These are phyloP conservation scores for Aspergillus tubingensis DNA, from an alignment of 2,329 filamentous ascomycete species.

Conservation along the genomic window DNA sequence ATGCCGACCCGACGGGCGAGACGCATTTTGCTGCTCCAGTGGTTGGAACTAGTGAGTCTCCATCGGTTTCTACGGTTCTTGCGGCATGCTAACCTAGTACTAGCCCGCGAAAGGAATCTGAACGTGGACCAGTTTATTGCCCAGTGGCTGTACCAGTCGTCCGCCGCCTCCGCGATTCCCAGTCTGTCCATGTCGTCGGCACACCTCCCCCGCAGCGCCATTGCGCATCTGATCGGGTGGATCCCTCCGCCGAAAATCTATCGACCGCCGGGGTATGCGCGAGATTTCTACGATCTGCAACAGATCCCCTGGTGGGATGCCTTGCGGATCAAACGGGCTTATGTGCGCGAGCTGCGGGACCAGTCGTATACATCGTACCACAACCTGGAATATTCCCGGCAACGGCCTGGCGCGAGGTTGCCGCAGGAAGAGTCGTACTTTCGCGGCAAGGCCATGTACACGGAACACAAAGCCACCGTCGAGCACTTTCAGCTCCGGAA, in stretches of 20 bases:
- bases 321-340: conserved; percentile 38
- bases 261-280: conserved; percentile 31
- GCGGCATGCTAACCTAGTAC: neutral
- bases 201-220: conserved; percentile 28
- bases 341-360: conserved; percentile 42
- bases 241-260: conserved; percentile 33
- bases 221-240: conserved; percentile 39
- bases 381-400: conserved; percentile 37
- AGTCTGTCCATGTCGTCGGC: conserved; percentile 22
- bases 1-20: conserved; percentile 16
- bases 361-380: conserved; percentile 45
- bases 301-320: conserved; percentile 45
- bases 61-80: neutral
- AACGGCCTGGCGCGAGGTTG: conserved; percentile 30
- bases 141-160: conserved; percentile 41
- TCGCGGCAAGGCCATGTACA: conserved; percentile 52
- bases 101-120: conserved; percentile 44
- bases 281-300: conserved; percentile 42
- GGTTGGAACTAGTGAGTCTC: conserved; percentile 32
- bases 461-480: conserved; percentile 51
- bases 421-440: conserved; percentile 50
- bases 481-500: conserved; percentile 64
- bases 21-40: conserved; percentile 26
- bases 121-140: conserved; percentile 47
- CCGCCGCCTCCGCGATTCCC: conserved; percentile 18